These are phyloP conservation scores for Penicillium cosmopolitanum DNA, from an alignment of 495 filamentous ascomycete species.

Conservation along the genomic window DNA sequence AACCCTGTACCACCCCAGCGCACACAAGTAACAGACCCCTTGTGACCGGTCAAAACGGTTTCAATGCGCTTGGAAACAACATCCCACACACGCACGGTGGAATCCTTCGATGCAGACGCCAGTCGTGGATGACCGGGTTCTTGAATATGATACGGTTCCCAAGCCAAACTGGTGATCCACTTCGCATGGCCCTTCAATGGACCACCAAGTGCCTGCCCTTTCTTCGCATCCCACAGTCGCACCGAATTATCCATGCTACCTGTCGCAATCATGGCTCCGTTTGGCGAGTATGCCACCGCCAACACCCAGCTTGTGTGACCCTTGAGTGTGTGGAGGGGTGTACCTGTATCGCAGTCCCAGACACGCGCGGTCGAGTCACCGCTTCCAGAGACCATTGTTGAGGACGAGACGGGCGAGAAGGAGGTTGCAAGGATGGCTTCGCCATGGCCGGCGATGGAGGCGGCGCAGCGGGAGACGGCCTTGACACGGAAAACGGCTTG, in stretches of 20 bases:
- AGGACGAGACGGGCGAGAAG: slow-evolving; percentile 82
- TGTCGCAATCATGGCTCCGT: slow-evolving; percentile 80
- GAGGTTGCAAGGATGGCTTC: slow-evolving; percentile 87
- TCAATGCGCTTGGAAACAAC: slow-evolving; percentile 77
- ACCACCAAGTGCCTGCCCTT: slow-evolving; percentile 73
- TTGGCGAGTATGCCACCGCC: slow-evolving; percentile 82
- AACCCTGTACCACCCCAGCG: slow-evolving; percentile 89
- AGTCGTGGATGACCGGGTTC: slow-evolving; percentile 73
- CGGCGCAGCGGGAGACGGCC: slow-evolving; percentile 86
- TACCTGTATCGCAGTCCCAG: slow-evolving; percentile 96
- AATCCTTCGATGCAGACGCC: slow-evolving; percentile 89
- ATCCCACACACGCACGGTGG: slow-evolving; percentile 88
- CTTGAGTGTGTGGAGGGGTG: slow-evolving; percentile 84
- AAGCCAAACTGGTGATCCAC: slow-evolving; percentile 85
- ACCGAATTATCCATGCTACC: slow-evolving; percentile 94
- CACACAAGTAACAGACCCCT: slow-evolving; percentile 84
- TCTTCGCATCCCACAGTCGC: slow-evolving; percentile 85
- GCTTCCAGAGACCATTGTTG: slow-evolving; percentile 83
- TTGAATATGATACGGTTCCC: slow-evolving; percentile 94
- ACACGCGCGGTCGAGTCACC: slow-evolving; percentile 92
- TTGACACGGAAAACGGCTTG: slow-evolving; percentile 95
- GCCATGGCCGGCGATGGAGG: slow-evolving; percentile 87
- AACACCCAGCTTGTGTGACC: slow-evolving; percentile 95
- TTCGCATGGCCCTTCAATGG: slow-evolving; percentile 89
- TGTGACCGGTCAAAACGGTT: slow-evolving; percentile 83